Percentiles rank a stretch among this genome's conserved stretches.
These are phyloP conservation scores for Phytophthora boehmeriae DNA, from an alignment of 352 stramenopile species.

Conservation along the genomic window DNA sequence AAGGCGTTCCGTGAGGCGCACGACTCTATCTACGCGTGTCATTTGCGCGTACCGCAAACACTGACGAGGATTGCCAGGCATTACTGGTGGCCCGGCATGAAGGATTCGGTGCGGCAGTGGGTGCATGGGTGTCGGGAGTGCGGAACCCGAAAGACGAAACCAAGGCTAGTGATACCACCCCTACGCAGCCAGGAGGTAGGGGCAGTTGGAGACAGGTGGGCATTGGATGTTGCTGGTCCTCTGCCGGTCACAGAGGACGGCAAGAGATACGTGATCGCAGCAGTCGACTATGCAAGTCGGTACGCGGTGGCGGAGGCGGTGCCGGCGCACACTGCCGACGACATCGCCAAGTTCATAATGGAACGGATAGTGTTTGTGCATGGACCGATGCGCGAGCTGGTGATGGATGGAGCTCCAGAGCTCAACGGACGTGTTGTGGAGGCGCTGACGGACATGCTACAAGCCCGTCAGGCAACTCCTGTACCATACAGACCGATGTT, in stretches of 20 bases:
- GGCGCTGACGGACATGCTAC: constrained; percentile 10
- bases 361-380: constrained; percentile 6
- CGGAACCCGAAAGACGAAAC: constrained; percentile 14
- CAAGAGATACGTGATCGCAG: constrained; percentile 21
- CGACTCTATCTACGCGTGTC: constrained; percentile 4
- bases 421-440: background rate
- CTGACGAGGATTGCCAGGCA: background rate
- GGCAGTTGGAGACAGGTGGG: constrained; percentile 15
- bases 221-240: constrained; percentile 15
- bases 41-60: constrained; percentile 8
- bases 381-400: constrained; percentile 17
- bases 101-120: constrained; percentile 1
- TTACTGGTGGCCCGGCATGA: constrained; percentile 15
- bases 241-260: background rate
- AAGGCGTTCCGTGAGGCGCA: background rate
- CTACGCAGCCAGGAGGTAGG: constrained; percentile 13
- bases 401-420: constrained; percentile 24
- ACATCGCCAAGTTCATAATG: constrained; percentile 14
- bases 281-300: constrained; percentile 17
- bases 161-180: constrained; percentile 9
- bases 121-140: constrained; percentile 21
- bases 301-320: constrained; percentile 11
- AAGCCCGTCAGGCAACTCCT: constrained; percentile 16
- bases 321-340: background rate
- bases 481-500: constrained; percentile 21